These are phyloP conservation scores for Parascedosporium putredinis DNA, from an alignment of 2,329 filamentous ascomycete species.

Conservation along the genomic window DNA sequence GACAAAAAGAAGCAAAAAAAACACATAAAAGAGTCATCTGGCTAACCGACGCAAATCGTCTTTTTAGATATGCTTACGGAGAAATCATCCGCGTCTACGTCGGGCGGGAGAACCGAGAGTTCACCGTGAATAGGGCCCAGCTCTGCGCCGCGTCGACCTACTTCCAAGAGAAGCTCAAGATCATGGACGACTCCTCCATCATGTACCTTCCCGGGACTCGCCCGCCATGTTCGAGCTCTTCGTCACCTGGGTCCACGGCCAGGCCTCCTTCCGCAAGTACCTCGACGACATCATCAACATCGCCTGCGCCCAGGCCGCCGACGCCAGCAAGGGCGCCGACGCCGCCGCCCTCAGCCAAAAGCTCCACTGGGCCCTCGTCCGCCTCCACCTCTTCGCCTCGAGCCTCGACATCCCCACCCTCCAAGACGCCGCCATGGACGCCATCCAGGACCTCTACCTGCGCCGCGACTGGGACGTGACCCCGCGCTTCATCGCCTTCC, in stretches of 20 bases:
- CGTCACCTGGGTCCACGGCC: constrained; percentile 40
- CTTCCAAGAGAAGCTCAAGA: constrained; percentile 35
- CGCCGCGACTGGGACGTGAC: constrained; percentile 48
- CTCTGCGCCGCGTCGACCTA: constrained; percentile 36
- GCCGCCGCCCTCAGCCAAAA: constrained; percentile 22
- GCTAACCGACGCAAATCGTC: not conserved
- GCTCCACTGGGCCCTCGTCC: constrained; percentile 46
- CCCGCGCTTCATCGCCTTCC: constrained; percentile 36
- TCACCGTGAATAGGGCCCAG: constrained; percentile 32
- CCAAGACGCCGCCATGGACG: constrained; percentile 48
- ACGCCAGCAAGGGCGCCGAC: constrained; percentile 9
- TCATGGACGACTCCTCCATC: constrained; percentile 27
- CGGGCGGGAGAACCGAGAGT: constrained; percentile 29
- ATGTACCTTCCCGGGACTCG: constrained; percentile 36
- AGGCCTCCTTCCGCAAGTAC: constrained; percentile 28
- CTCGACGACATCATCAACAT: constrained; percentile 29
- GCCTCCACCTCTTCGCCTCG: constrained; percentile 47
- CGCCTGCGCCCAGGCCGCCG: constrained; percentile 11
- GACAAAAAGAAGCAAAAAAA: too few relatives aligned
- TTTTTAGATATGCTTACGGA: constrained; percentile 12
- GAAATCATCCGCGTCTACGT: constrained; percentile 28
- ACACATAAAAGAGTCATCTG: constrained; percentile 1
- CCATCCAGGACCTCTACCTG: constrained; percentile 48
- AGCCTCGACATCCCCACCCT: constrained; percentile 36
- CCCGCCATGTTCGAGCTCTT: constrained; percentile 44